A percentile compares a stretch with the other conserved stretches of the same genome.
Evolutionary conservation across 1,139 yeast genomes (phyloP).

Genomic region (Yamadazyma triangularis): DNA sequence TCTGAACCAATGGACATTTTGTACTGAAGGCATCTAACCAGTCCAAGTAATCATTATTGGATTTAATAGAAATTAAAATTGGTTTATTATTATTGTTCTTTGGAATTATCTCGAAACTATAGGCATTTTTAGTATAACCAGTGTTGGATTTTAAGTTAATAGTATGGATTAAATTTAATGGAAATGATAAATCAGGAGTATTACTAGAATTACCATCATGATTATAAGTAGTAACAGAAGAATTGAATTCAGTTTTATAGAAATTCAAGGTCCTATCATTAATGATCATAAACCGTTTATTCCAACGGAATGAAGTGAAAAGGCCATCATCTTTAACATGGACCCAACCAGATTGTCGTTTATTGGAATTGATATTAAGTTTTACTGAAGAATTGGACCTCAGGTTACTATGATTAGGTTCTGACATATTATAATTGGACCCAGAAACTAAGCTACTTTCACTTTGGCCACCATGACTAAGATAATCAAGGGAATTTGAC

Average conservation of each 20-base stretch:
- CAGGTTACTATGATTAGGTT: conserved; percentile 1
- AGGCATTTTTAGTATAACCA: conserved; percentile 62
- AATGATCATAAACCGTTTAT: conserved; percentile 75
- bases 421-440: conserved; percentile 1
- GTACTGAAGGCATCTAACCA: conserved; percentile 92
- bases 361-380: conserved; percentile 20
- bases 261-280: conserved; percentile 73
- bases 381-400: conserved; percentile 11
- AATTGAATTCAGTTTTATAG: conserved; percentile 58
- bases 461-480: background rate
- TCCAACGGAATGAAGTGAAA: conserved; percentile 82
- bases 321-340: conserved; percentile 89
- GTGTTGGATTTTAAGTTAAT: conserved; percentile 37
- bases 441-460: background rate
- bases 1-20: conserved; percentile 66
- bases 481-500: no score
- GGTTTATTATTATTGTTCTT: conserved; percentile 50
- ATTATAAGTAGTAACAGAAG: background rate
- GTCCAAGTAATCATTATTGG: conserved; percentile 75
- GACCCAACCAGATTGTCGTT: conserved; percentile 70
- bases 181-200: conserved; percentile 37
- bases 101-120: conserved; percentile 72
- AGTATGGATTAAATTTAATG: conserved; percentile 34
- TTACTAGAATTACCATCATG: conserved; percentile 2
- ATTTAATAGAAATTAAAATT: conserved; percentile 69